These are phyloP conservation scores for Acacia confusa DNA, from an alignment of 306 rosid species.

Conservation along the genomic window DNA sequence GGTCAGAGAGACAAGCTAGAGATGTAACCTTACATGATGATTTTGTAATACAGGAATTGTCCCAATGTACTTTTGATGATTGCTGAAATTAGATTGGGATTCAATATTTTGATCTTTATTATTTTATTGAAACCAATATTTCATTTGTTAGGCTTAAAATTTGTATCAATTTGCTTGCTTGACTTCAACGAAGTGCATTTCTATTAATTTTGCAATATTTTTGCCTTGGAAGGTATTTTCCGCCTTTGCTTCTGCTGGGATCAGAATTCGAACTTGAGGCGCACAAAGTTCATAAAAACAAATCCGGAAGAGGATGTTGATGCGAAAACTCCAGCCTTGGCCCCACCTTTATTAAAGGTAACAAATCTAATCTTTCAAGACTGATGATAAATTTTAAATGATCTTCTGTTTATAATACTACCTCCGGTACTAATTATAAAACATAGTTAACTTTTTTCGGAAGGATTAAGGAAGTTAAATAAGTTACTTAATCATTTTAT, in stretches of 20 bases:
- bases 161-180: constrained; percentile 9
- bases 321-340: constrained; percentile 68
- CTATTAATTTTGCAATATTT: constrained; percentile 35
- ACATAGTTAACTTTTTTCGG: too few relatives aligned
- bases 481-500: too few relatives aligned
- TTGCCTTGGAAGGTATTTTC: constrained; percentile 61
- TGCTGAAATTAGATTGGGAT: constrained; percentile 9
- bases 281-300: constrained; percentile 42
- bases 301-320: constrained; percentile 44
- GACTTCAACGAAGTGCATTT: constrained; percentile 29
- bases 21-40: constrained; percentile 14
- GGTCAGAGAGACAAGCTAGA: constrained; percentile 11
- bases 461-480: too few relatives aligned
- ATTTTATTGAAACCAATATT: background rate
- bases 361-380: constrained; percentile 33
- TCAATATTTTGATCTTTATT: constrained; percentile 3
- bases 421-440: too few relatives aligned
- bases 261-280: constrained; percentile 67
- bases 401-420: background rate
- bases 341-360: constrained; percentile 97
- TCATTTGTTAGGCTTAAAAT: background rate
- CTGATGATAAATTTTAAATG: constrained; percentile 13
- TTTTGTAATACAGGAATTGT: background rate
- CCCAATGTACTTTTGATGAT: constrained; percentile 2
- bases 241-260: constrained; percentile 73